Percentiles rank a stretch among this genome's conserved stretches.
Evolutionary conservation across 2,329 filamentous ascomycete species (phyloP).

Genomic region (Canariomyces notabilis): DNA sequence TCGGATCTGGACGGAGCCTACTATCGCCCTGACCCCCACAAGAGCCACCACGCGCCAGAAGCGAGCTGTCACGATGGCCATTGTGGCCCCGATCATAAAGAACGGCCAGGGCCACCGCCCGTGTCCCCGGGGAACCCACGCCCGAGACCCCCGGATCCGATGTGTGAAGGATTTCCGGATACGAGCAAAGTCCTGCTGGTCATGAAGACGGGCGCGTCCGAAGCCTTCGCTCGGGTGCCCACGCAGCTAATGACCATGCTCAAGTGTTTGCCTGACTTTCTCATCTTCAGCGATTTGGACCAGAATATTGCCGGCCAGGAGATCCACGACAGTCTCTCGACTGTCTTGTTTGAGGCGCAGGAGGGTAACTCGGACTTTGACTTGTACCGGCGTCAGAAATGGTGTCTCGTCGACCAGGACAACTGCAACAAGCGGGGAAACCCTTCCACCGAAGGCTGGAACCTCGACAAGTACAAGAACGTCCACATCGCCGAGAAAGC

Average conservation of each 20-base stretch:
- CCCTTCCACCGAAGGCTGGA: constrained; percentile 41
- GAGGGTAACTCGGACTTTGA: constrained; percentile 47
- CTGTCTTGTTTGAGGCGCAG: constrained; percentile 39
- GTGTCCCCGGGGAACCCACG: too few species aligned
- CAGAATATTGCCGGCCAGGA: constrained; percentile 41
- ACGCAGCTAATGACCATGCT: constrained; percentile 49
- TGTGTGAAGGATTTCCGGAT: constrained; percentile 30
- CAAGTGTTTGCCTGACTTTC: constrained; percentile 44
- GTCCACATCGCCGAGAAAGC: constrained; percentile 54
- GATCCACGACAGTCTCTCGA: constrained; percentile 44
- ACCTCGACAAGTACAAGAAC: constrained; percentile 59
- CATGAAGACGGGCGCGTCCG: constrained; percentile 55
- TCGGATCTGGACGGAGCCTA: constrained; percentile 27
- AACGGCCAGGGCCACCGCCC: background rate
- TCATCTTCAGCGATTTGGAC: constrained; percentile 55
- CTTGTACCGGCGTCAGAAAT: constrained; percentile 41
- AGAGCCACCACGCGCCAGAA: constrained; percentile 17
- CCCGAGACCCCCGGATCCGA: constrained; percentile 24
- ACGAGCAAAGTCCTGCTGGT: constrained; percentile 36
- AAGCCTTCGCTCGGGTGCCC: constrained; percentile 47
- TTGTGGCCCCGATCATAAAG: background rate
- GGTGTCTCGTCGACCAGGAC: constrained; percentile 42
- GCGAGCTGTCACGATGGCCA: background rate
- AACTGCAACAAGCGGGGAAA: constrained; percentile 36
- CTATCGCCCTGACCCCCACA: constrained; percentile 21